Percentiles rank a stretch among this genome's conserved stretches.
These are phyloP conservation scores for Trichoderma lentiforme DNA, from an alignment of 2,329 filamentous ascomycete species.

Conservation along the genomic window DNA sequence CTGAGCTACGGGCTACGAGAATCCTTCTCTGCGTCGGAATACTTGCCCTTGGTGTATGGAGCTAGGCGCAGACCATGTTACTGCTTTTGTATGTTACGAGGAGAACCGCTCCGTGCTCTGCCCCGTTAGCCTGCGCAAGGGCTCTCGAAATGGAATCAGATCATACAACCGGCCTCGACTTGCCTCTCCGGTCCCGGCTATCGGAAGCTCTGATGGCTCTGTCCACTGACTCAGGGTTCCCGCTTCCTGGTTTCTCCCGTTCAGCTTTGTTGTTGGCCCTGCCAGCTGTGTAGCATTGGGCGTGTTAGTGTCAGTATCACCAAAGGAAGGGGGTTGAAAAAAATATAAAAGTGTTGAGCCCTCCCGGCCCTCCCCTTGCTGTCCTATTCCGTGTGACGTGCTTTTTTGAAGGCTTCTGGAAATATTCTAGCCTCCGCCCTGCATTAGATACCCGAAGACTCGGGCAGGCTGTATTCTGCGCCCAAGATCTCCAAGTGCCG, in stretches of 20 bases:
- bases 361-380: not conserved
- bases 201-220: not conserved
- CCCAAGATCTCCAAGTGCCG: constrained; percentile 6
- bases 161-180: not conserved
- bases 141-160: not conserved
- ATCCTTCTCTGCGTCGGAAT: not conserved
- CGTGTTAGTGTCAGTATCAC: not conserved
- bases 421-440: constrained; percentile 8
- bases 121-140: not conserved
- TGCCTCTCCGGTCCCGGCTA: constrained; percentile 8
- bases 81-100: constrained; percentile 7
- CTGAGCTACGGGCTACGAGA: not conserved
- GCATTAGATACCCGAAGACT: not conserved
- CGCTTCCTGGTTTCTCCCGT: not conserved
- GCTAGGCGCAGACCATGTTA: not conserved
- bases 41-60: not conserved
- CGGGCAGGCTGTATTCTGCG: not conserved
- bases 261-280: not conserved
- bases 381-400: not conserved
- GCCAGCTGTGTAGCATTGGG: constrained; percentile 2
- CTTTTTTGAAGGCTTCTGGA: not conserved
- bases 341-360: not conserved
- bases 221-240: constrained; percentile 4
- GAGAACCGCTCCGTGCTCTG: not conserved
- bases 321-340: not conserved